phyloP scores from a whole-genome alignment of 2,329 filamentous ascomycete species.

The Penicillium concentricum region DNA sequence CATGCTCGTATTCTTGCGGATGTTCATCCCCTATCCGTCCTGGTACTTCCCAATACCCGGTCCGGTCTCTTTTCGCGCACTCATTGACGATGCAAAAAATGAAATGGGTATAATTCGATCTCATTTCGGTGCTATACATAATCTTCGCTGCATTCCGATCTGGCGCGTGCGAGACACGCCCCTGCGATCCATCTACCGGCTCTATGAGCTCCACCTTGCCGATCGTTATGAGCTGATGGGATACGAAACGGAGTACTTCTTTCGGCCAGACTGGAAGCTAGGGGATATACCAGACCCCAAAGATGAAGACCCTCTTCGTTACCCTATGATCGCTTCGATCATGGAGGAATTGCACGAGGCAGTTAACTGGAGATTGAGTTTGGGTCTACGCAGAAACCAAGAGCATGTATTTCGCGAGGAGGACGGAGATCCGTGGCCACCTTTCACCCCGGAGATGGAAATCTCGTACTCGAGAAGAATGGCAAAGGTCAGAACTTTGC shows the following conservation, averaged over 20 bases:
- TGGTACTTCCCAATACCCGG: conserved; percentile 27
- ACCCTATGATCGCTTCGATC: conserved; percentile 28
- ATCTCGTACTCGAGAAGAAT: conserved; percentile 22
- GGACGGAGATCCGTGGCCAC: conserved; percentile 21
- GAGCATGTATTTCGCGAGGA: conserved; percentile 27
- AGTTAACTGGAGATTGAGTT: conserved; percentile 28
- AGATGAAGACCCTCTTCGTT: conserved; percentile 29
- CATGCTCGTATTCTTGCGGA: conserved; percentile 17
- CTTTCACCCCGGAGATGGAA: conserved; percentile 22
- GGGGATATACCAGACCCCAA: conserved; percentile 24
- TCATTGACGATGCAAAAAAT: conserved; percentile 18
- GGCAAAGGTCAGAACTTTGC: conserved; percentile 23
- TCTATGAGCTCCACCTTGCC: conserved; percentile 26
- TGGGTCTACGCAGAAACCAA: conserved; percentile 24
- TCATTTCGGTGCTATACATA: conserved; percentile 18
- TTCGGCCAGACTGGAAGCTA: conserved; percentile 17
- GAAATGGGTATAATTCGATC: background rate
- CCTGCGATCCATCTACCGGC: conserved; percentile 29
- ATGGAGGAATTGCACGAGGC: conserved; percentile 24
- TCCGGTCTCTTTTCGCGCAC: conserved; percentile 12
- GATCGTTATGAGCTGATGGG: conserved; percentile 22
- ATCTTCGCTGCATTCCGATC: conserved; percentile 27
- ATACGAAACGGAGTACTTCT: conserved; percentile 26
- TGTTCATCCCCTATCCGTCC: conserved; percentile 25
- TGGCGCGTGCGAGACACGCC: conserved; percentile 31